Conservation (phyloP, 2,329 filamentous ascomycete species). For the Fusarium sulawesiense region DNA sequence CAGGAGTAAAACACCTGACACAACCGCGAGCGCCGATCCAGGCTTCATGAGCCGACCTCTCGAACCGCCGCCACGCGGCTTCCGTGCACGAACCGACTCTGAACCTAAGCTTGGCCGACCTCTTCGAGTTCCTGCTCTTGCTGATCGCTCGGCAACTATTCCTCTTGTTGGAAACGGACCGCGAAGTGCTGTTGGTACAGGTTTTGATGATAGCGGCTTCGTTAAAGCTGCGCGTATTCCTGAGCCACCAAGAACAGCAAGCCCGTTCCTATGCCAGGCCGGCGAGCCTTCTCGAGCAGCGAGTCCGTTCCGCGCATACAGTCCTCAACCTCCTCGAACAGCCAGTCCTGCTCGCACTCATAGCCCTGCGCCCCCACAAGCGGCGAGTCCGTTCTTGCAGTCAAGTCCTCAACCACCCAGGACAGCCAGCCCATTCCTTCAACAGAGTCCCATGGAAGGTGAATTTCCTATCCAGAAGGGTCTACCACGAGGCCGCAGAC, state of each 20-base stretch:
- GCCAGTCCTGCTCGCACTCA: background rate
- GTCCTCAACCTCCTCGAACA: background rate
- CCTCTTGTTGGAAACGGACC: conserved; percentile 15
- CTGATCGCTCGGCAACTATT: conserved; percentile 28
- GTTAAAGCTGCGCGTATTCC: conserved; percentile 29
- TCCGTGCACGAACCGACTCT: conserved; percentile 44
- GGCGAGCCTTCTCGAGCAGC: background rate
- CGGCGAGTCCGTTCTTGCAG: background rate
- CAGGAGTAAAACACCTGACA: conserved; percentile 16
- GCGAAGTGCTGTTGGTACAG: conserved; percentile 41
- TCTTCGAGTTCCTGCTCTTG: conserved; percentile 39
- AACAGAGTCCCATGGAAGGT: conserved; percentile 46
- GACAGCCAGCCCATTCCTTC: conserved; percentile 45
- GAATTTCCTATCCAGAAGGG: conserved; percentile 51
- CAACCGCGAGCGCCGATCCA: conserved; percentile 5
- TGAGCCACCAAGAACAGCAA: conserved; percentile 38
- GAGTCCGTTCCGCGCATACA: background rate
- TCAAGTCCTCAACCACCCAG: conserved; percentile 30
- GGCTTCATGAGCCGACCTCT: conserved; percentile 42
- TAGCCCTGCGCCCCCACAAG: background rate
- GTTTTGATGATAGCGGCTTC: conserved; percentile 39
- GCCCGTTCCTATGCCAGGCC: conserved; percentile 39
- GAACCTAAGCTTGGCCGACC: conserved; percentile 42
- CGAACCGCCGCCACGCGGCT: conserved; percentile 44
- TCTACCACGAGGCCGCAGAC: conserved; percentile 51